phyloP scores from a whole-genome alignment of 805 yeast species.

The Wickerhamomyces kurtzmanii region DNA sequence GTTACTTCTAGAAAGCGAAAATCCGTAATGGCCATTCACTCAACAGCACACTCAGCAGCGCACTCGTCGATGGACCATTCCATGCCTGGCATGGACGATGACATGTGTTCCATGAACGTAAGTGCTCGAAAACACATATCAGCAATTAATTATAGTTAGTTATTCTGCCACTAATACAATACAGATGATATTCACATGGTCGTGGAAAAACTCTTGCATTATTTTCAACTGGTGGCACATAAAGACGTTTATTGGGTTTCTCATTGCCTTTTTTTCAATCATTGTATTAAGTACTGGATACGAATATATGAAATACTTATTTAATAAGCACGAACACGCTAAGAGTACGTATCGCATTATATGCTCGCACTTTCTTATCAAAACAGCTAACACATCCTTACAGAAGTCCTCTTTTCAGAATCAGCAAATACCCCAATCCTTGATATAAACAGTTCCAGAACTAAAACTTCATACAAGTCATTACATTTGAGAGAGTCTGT shows the following conservation, averaged over 20 bases:
- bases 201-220: constrained; percentile 62
- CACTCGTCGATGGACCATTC: constrained; percentile 9
- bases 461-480: background rate
- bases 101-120: constrained; percentile 45
- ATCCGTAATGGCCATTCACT: no score
- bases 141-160: background rate
- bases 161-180: constrained; percentile 7
- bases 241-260: constrained; percentile 35
- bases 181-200: constrained; percentile 72
- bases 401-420: constrained; percentile 13
- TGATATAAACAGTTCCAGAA: background rate
- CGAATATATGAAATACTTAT: constrained; percentile 47
- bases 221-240: constrained; percentile 79
- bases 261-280: constrained; percentile 41
- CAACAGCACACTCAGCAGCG: constrained; percentile 9
- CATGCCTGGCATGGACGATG: constrained; percentile 18
- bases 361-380: no score
- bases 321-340: no score
- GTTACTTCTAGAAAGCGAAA: no score
- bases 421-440: background rate
- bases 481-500: constrained; percentile 24
- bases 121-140: constrained; percentile 10
- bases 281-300: constrained; percentile 43
- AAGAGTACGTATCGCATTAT: no score
- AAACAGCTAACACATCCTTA: constrained; percentile 7